Percentiles rank a stretch among this genome's conserved stretches.
These are phyloP conservation scores for Colletotrichum orchidophilum DNA, from an alignment of 2,329 filamentous ascomycete species.

Conservation along the genomic window DNA sequence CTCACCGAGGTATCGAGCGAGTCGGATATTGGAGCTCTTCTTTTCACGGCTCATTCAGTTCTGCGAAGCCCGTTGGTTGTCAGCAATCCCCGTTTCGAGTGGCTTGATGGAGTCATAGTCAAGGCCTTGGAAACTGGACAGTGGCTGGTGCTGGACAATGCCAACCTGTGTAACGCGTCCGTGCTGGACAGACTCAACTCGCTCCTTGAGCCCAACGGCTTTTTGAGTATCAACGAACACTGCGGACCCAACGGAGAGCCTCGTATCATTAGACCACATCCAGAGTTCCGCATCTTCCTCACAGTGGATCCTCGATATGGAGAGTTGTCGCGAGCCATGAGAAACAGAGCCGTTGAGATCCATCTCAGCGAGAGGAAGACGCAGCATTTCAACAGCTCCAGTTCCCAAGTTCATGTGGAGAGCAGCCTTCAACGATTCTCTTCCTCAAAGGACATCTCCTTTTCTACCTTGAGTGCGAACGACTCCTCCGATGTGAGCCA, in stretches of 20 bases:
- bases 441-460: constrained; percentile 45
- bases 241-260: constrained; percentile 84
- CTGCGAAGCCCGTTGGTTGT: constrained; percentile 65
- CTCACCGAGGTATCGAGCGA: constrained; percentile 52
- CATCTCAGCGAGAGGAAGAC: constrained; percentile 68
- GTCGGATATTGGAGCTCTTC: constrained; percentile 56
- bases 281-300: constrained; percentile 90
- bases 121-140: constrained; percentile 85
- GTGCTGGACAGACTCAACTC: constrained; percentile 96
- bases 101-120: constrained; percentile 93
- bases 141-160: constrained; percentile 96
- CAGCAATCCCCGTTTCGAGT: constrained; percentile 87
- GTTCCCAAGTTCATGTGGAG: constrained; percentile 58
- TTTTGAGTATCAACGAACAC: constrained; percentile 92
- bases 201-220: constrained; percentile 88
- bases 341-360: constrained; percentile 93
- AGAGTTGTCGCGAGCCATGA: constrained; percentile 94
- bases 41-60: constrained; percentile 59
- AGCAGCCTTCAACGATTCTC: constrained; percentile 59
- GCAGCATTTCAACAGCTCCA: constrained; percentile 43
- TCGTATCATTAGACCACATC: constrained; percentile 81
- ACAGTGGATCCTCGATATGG: constrained; percentile 93
- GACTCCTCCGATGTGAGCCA: constrained; percentile 40
- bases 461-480: constrained; percentile 37
- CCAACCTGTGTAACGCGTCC: constrained; percentile 94